Evolutionary conservation across 2,329 filamentous ascomycete genomes (phyloP).

Genomic region (Alternaria brassicae): DNA sequence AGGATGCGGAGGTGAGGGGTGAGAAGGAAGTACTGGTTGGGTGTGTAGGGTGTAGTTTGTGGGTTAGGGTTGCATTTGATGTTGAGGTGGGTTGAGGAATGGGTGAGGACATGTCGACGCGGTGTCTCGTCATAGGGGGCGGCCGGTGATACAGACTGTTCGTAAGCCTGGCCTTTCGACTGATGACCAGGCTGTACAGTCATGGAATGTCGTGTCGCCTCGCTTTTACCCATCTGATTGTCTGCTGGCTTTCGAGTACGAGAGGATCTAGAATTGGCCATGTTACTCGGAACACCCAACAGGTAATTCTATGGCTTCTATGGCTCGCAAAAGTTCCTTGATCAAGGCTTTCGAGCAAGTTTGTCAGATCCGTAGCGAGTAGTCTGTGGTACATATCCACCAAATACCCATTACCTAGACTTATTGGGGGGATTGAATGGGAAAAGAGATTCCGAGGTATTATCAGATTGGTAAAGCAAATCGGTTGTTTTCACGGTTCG

Average conservation of each 20-base stretch:
- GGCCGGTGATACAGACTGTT: not conserved
- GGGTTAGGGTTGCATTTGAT: conserved; percentile 67
- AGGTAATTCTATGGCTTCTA: not conserved
- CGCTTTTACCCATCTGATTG: too few species aligned
- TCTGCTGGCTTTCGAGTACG: not conserved
- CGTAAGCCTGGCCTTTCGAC: not conserved
- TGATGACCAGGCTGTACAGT: not conserved
- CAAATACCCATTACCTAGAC: not conserved
- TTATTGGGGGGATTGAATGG: not conserved
- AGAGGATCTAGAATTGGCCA: too few species aligned
- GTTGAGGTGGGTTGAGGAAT: conserved; percentile 51
- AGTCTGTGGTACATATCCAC: not conserved
- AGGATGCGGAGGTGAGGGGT: conserved; percentile 58
- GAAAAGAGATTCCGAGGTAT: not conserved
- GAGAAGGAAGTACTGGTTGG: conserved; percentile 66
- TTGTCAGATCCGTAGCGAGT: not conserved
- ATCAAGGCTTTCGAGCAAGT: not conserved
- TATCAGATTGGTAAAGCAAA: not conserved
- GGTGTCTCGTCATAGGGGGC: not conserved
- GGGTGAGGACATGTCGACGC: not conserved
- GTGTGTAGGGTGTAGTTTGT: conserved; percentile 69
- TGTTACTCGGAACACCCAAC: too few species aligned
- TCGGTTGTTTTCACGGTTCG: not conserved
- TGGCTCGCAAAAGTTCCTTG: not conserved
- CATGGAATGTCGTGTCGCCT: not conserved